Base-by-base conservation (phyloP, 805 yeast species). In the Ogataea minuta region DNA sequence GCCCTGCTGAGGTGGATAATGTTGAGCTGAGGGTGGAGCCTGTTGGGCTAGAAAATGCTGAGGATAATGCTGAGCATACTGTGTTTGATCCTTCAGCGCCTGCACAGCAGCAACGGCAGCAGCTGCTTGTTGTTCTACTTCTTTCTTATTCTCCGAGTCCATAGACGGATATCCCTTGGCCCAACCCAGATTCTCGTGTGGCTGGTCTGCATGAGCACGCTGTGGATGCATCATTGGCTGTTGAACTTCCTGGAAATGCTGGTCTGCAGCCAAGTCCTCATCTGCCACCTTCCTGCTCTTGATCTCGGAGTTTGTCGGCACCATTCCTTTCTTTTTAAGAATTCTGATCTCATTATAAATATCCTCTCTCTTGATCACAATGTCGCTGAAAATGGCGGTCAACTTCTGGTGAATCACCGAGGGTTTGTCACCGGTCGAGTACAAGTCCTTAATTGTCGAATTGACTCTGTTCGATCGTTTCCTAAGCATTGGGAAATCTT, bases 291-390 rank as follows among this genome's bases (percentile, higher is more conserved):
- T 58, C 33, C 58, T 41, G 41, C 46, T 48, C 35, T 54, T 56
- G 35, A 56, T 39, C 36, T 56, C 60, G n/a, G 44, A 41, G 16
- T 45, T 47, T 5, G 57, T 46, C 13, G 64, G 61, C 23, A 61
- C 64, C 42, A 59, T 41, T 10, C 63, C 62, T 53, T 72, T 74
- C 45, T 78, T 67, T 54, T 75, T 75, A 58, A 74, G 68, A 13
- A 77, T 77, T 39, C 81, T 56, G 50, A 75, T 74, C 50, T 75
- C 79, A 54, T 75, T 75, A 56, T 75, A 75, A 39, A 75, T 75
- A 53, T 75, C 81, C 52, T 75, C 80, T 41, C 80, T 63, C 56
- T 75, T 75, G 48, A 75, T 74, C 29, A 73, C 63, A 30, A 75
- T 71, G 36, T 73, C 78, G 16, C 76, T 78, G 53, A 66, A 75